Evolutionary conservation across 345 rosid genomes (phyloP).

Genomic region (Hirschfeldia incana): DNA sequence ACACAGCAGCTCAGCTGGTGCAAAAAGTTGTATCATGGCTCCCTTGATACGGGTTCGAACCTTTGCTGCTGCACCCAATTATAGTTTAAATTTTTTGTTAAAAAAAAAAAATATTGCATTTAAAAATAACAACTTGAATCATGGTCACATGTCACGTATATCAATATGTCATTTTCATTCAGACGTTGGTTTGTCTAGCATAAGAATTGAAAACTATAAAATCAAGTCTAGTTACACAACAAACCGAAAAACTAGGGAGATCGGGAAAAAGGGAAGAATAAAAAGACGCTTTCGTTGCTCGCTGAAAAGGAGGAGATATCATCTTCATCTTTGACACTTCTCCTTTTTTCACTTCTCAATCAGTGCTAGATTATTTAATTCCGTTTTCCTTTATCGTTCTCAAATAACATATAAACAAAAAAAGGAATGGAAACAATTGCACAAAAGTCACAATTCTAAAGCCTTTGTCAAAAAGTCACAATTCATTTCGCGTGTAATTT

Average conservation of each 20-base stretch:
- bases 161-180: slow-evolving; percentile 36
- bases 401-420: too few species aligned
- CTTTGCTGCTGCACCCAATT: too few species aligned
- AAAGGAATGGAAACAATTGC: neutral
- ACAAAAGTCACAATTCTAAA: neutral
- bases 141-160: slow-evolving; percentile 4
- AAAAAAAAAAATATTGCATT: slow-evolving; percentile 13
- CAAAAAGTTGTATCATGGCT: too few species aligned
- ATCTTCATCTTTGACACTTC: slow-evolving; percentile 32
- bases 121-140: slow-evolving; percentile 9
- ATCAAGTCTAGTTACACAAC: slow-evolving; percentile 12
- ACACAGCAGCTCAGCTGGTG: too few species aligned
- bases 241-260: slow-evolving; percentile 31
- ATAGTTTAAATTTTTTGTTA: too few species aligned
- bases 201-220: neutral
- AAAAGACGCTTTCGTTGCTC: slow-evolving; percentile 7
- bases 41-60: too few species aligned
- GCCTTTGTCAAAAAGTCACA: slow-evolving; percentile 1
- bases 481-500: neutral
- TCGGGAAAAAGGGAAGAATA: neutral
- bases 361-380: slow-evolving; percentile 29
- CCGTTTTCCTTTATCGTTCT: neutral
- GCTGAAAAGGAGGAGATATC: slow-evolving; percentile 31
- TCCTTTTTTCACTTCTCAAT: slow-evolving; percentile 18
- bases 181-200: slow-evolving; percentile 14